These are phyloP conservation scores for Corymbia maculata DNA, from an alignment of 345 rosid species.

Conservation along the genomic window DNA sequence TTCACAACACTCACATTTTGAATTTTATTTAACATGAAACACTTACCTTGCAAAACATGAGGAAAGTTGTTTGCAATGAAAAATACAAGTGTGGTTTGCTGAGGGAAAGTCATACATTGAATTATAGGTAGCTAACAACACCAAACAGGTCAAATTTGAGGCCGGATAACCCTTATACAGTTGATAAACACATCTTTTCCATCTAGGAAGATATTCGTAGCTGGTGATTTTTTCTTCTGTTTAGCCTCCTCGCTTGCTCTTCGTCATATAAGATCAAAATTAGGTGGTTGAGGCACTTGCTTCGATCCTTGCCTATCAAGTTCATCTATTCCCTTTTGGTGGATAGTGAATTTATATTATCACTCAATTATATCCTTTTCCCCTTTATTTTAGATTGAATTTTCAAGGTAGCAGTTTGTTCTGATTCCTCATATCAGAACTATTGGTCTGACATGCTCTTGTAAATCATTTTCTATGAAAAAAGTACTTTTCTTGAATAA, in stretches of 20 bases:
- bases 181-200: background rate
- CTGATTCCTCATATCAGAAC: background rate
- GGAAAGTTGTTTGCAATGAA: background rate
- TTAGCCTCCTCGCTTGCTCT: background rate
- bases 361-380: background rate
- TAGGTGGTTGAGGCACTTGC: background rate
- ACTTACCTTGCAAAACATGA: background rate
- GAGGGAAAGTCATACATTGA: background rate
- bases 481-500: background rate
- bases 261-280: background rate
- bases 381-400: background rate
- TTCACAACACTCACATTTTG: background rate
- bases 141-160: background rate
- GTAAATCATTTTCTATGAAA: background rate
- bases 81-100: background rate
- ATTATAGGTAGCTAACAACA: background rate
- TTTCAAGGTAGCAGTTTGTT: background rate
- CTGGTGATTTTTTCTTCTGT: background rate
- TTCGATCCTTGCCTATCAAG: background rate
- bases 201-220: background rate
- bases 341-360: background rate
- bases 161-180: background rate
- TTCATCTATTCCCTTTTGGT: background rate
- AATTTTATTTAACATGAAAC: background rate
- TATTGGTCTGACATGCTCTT: background rate